Evolutionary conservation across 2,329 filamentous ascomycete genomes (phyloP), one percentile per base, ranked within the genome.

Genomic region (Penicillium polonicum): DNA sequence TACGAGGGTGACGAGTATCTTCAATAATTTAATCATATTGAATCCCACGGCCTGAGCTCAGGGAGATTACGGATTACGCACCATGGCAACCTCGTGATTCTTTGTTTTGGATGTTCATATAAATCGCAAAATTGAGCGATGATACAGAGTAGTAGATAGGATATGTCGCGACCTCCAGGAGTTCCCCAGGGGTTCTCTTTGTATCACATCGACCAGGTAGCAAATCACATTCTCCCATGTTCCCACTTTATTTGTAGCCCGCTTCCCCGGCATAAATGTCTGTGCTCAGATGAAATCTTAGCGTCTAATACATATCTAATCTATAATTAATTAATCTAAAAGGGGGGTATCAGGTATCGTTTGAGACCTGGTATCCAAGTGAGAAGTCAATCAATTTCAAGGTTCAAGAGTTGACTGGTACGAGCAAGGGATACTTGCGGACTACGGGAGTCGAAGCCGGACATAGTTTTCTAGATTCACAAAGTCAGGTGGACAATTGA

Each of bases 381-480:
- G 44, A 38, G 13, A 41, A 23, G 27, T 43, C 49, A n/a, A 29
- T 50, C 23, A 17, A 13, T 27, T 17, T 36, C 17, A 15, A 19
- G 15, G 21, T 35, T 27, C 9, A 23, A 29, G n/a, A 38, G 31
- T 23, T 55, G 61, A 63, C 54, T 60, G 49, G 57, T 57, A 43
- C 27, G 59, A 41, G 58, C 62, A 66, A 65, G 64, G 64, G 64
- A 61, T 57, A 57, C 57, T 54, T 52, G 57, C 58, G 60, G 58
- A 58, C 25, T 35, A 29, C 58, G 62, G 56, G 48, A 46, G 50
- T 58, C 31, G 49, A 57, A 62, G 56, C 59, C 58, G 51, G 45
- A 38, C 58, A 61, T 60, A 44, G 43, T 58, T 64, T 45, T 65
- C 52, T 59, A 45, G 52, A 61, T 50, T 59, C 46, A 55, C 13